Conservation (phyloP, 2,329 filamentous ascomycete genomes). For the Penicillium sp. region DNA sequence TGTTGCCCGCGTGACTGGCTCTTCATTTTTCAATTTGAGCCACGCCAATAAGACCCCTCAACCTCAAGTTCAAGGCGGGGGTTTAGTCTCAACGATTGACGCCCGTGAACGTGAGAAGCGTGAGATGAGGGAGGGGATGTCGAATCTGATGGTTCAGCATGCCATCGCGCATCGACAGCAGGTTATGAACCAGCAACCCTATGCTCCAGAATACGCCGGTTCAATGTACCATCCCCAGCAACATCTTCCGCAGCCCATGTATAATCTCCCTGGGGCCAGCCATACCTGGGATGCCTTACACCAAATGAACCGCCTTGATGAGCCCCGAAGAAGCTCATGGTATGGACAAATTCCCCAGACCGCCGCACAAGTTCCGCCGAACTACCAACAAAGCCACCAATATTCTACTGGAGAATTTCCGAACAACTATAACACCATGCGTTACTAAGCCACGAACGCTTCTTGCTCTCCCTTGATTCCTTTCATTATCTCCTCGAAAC, state of each 20-base stretch:
- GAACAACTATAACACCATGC: constrained; percentile 22
- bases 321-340: constrained; percentile 35
- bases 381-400: constrained; percentile 28
- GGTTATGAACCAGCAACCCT: constrained; percentile 40
- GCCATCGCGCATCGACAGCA: constrained; percentile 68
- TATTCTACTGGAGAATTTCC: constrained; percentile 26
- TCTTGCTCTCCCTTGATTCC: neutral
- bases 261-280: constrained; percentile 36
- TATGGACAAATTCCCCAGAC: constrained; percentile 31
- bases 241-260: constrained; percentile 29
- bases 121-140: constrained; percentile 66
- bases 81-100: constrained; percentile 76
- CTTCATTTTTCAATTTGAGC: constrained; percentile 69
- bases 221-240: constrained; percentile 19
- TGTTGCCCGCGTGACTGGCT: constrained; percentile 76
- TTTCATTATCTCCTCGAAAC: neutral
- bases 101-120: constrained; percentile 74
- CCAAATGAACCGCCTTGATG: constrained; percentile 29
- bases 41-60: constrained; percentile 52
- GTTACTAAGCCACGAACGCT: constrained; percentile 13
- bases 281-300: constrained; percentile 39
- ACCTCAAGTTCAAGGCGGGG: constrained; percentile 51
- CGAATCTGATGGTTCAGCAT: constrained; percentile 69
- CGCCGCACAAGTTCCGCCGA: constrained; percentile 21
- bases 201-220: constrained; percentile 13